Evolutionary conservation across 108 stramenopile genomes (phyloP).

Genomic region (Nitzschia putrida): DNA sequence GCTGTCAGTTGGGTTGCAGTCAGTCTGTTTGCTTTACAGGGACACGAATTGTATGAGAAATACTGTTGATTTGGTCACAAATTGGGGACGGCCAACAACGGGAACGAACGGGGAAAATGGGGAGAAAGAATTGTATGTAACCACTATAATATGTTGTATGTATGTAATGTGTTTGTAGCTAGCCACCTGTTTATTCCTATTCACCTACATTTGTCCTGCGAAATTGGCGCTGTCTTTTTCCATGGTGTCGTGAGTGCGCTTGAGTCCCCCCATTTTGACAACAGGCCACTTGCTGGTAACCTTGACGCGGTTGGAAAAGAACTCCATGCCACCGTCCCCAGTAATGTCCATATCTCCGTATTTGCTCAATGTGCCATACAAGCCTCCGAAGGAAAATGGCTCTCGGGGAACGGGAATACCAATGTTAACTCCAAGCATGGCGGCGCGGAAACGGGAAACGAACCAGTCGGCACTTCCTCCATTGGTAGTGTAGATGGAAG

Average conservation of each 20-base stretch:
- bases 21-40: background rate
- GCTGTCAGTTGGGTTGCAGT: slow-evolving; percentile 5
- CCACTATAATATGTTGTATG: background rate
- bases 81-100: background rate
- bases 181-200: background rate
- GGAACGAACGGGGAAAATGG: background rate
- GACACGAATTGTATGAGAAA: background rate
- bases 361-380: slow-evolving; percentile 92
- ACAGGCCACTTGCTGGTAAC: slow-evolving; percentile 90
- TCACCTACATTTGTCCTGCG: slow-evolving; percentile 41
- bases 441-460: slow-evolving; percentile 74
- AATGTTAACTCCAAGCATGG: slow-evolving; percentile 82
- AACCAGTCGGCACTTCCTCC: slow-evolving; percentile 96
- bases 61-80: background rate
- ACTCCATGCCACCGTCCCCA: slow-evolving; percentile 94
- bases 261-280: slow-evolving; percentile 31
- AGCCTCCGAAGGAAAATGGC: slow-evolving; percentile 93
- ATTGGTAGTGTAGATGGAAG: slow-evolving; percentile 89
- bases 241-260: slow-evolving; percentile 16
- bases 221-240: slow-evolving; percentile 37
- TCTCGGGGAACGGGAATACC: slow-evolving; percentile 91
- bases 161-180: background rate
- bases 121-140: background rate
- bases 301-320: slow-evolving; percentile 95
- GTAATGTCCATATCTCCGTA: slow-evolving; percentile 97